phyloP scores from a whole-genome alignment of 2,329 filamentous ascomycete species.

The Fusarium liriodendri region DNA sequence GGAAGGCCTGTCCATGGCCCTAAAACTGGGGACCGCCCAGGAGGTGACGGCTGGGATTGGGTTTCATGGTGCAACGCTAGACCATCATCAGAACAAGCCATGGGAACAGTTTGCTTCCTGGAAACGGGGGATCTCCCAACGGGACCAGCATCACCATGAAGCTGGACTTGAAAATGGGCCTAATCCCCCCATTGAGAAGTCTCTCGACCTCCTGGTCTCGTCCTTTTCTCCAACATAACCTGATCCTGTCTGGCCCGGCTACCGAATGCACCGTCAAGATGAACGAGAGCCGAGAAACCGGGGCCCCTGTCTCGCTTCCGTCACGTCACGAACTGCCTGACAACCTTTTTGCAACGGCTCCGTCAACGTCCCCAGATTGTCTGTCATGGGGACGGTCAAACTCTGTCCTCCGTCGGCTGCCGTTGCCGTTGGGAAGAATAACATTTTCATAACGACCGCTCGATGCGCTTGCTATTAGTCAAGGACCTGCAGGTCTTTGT shows the following conservation, averaged over 20 bases:
- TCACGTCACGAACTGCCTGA: slow-evolving; percentile 20
- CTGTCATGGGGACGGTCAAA: not conserved
- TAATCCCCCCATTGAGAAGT: not conserved
- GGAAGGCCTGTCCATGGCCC: not conserved
- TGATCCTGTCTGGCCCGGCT: not conserved
- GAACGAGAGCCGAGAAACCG: not conserved
- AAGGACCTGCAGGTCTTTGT: not conserved
- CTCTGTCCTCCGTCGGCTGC: not conserved
- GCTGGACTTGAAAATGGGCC: slow-evolving; percentile 7
- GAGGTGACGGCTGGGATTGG: not conserved
- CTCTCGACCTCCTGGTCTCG: not conserved
- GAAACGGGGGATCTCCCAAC: not conserved
- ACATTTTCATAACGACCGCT: not conserved
- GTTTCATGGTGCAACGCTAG: slow-evolving; percentile 3
- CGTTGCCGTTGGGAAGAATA: not conserved
- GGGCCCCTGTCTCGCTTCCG: not conserved
- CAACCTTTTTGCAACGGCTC: slow-evolving; percentile 6
- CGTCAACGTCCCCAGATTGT: slow-evolving; percentile 6
- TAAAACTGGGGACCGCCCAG: not conserved
- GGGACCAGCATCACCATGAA: not conserved
- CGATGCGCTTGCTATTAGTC: not conserved
- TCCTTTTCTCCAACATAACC: not conserved
- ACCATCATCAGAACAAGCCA: not conserved
- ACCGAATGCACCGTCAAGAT: not conserved
- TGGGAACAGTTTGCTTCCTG: slow-evolving; percentile 7